phyloP scores from a whole-genome alignment of 2,329 filamentous ascomycete species.

The Aspergillus sp. region DNA sequence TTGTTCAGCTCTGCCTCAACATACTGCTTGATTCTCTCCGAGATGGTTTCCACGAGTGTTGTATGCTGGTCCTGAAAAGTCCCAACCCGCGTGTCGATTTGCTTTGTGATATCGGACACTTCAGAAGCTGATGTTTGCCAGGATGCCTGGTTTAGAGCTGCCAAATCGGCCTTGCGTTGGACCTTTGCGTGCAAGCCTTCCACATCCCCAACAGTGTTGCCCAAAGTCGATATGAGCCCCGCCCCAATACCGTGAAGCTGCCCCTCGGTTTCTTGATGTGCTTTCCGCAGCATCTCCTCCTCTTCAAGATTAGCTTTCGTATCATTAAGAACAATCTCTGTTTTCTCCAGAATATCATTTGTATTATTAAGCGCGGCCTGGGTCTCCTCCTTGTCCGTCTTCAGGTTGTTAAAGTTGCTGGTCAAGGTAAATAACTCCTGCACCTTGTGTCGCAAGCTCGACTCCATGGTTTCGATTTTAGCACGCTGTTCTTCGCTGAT shows the following conservation, averaged over 20 bases:
- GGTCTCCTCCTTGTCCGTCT: conserved; percentile 79
- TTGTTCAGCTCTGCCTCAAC: conserved; percentile 66
- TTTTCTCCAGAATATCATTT: conserved; percentile 73
- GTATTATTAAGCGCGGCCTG: conserved; percentile 66
- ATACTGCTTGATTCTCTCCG: conserved; percentile 65
- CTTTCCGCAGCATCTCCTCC: conserved; percentile 69
- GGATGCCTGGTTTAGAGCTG: conserved; percentile 65
- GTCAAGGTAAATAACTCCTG: conserved; percentile 85
- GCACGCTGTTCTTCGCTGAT: conserved; percentile 86
- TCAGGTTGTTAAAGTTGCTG: conserved; percentile 76
- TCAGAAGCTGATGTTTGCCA: conserved; percentile 72
- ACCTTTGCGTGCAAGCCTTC: conserved; percentile 78
- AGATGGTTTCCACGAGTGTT: conserved; percentile 58
- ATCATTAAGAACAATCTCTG: conserved; percentile 70
- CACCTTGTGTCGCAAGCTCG: conserved; percentile 82
- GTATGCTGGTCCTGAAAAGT: conserved; percentile 66
- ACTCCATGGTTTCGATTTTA: conserved; percentile 86
- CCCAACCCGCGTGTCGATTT: conserved; percentile 67
- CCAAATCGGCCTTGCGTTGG: conserved; percentile 73
- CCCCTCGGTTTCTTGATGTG: conserved; percentile 76
- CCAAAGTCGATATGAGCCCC: conserved; percentile 68
- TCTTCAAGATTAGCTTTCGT: conserved; percentile 70
- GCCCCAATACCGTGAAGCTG: conserved; percentile 65
- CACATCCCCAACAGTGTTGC: conserved; percentile 71
- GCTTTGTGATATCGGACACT: conserved; percentile 65